Evolutionary conservation across 345 rosid genomes (phyloP).

Genomic region (Limnanthes douglasii): DNA sequence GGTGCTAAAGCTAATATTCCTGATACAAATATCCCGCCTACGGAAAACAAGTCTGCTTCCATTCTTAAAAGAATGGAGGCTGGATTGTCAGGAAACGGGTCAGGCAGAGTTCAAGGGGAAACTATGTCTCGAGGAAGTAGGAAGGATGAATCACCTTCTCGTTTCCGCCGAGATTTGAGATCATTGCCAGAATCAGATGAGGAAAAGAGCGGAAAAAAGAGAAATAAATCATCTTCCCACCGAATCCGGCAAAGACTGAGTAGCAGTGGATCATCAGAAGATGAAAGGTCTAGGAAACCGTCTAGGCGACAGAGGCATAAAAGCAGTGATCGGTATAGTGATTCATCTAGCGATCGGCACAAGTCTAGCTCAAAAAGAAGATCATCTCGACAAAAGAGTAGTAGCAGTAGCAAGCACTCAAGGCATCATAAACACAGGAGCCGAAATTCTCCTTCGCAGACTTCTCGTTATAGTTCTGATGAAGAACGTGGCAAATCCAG

Average conservation of each 20-base stretch:
- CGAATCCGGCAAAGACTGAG: slow-evolving; percentile 8
- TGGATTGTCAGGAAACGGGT: slow-evolving; percentile 7
- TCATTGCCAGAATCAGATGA: slow-evolving; percentile 33
- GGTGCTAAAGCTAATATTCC: slow-evolving; percentile 6
- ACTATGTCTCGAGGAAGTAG: slow-evolving; percentile 13
- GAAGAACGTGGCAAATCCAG: slow-evolving; percentile 20
- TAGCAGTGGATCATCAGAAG: slow-evolving; percentile 37
- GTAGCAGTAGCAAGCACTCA: slow-evolving; percentile 47
- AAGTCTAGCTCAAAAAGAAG: slow-evolving; percentile 44
- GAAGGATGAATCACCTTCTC: slow-evolving; percentile 18
- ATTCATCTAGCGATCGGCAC: slow-evolving; percentile 31
- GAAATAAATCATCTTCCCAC: slow-evolving; percentile 17
- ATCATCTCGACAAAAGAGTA: slow-evolving; percentile 43
- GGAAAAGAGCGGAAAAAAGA: slow-evolving; percentile 30
- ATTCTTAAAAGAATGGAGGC: slow-evolving; percentile 3
- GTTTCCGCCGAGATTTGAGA: slow-evolving; percentile 7
- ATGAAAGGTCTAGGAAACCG: slow-evolving; percentile 36
- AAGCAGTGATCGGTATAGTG: slow-evolving; percentile 40
- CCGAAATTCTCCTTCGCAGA: slow-evolving; percentile 31
- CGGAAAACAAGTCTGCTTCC: slow-evolving; percentile 8
- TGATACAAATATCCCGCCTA: slow-evolving; percentile 7
- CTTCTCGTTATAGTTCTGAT: slow-evolving; percentile 17
- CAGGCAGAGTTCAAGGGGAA: slow-evolving; percentile 4
- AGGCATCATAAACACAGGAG: slow-evolving; percentile 27
- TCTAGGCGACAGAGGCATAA: slow-evolving; percentile 22